These are phyloP conservation scores for Trichoderma sp. DNA, from an alignment of 2,329 filamentous ascomycete species.

Conservation along the genomic window DNA sequence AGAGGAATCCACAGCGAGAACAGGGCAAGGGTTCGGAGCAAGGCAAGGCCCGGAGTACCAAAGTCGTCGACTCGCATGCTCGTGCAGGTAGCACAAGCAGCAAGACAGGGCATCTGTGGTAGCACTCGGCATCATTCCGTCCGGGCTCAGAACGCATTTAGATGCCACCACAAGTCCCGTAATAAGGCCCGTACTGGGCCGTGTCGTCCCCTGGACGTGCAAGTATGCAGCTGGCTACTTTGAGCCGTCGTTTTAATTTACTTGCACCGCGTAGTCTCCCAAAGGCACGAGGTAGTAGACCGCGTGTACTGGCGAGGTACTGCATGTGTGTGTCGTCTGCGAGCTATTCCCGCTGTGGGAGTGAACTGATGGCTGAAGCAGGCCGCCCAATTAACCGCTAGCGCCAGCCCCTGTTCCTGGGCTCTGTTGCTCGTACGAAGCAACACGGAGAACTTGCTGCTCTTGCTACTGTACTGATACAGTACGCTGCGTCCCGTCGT, in stretches of 20 bases:
- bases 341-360: background rate
- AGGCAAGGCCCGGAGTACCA: background rate
- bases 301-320: background rate
- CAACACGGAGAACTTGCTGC: background rate
- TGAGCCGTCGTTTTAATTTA: background rate
- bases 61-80: constrained; percentile 20
- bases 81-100: background rate
- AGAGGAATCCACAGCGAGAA: background rate
- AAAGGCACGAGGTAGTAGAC: background rate
- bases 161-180: background rate
- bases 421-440: constrained; percentile 1
- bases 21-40: background rate
- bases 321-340: no score
- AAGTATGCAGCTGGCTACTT: background rate
- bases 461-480: background rate
- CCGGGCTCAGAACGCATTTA: background rate
- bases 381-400: constrained; percentile 24
- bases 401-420: constrained; percentile 25
- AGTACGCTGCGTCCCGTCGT: background rate
- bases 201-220: background rate
- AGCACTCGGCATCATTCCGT: constrained; percentile 2
- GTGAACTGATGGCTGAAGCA: constrained; percentile 8
- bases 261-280: background rate
- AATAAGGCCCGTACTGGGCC: background rate
- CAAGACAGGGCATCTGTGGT: constrained; percentile 6